phyloP scores from a whole-genome alignment of 1,139 yeast genomes.

The Wickerhamomyces sp. region DNA sequence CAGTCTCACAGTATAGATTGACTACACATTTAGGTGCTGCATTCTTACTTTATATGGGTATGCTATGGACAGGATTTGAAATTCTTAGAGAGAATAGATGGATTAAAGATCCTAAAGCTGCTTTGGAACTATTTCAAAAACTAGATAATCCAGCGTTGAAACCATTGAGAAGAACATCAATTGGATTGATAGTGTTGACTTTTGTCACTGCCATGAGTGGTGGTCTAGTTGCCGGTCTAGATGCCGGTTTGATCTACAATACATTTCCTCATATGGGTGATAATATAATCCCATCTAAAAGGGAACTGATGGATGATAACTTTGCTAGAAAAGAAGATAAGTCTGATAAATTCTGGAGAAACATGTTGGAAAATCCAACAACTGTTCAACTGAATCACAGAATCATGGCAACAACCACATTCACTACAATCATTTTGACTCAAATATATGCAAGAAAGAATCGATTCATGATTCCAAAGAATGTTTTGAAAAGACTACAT shows the following conservation, averaged over 20 bases:
- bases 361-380: slow-evolving; percentile 89
- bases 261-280: slow-evolving; percentile 96
- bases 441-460: slow-evolving; percentile 58
- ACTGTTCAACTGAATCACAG: slow-evolving; percentile 94
- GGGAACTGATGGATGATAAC: slow-evolving; percentile 74
- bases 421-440: slow-evolving; percentile 60
- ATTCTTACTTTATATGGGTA: slow-evolving; percentile 79
- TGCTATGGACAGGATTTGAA: slow-evolving; percentile 86
- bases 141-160: slow-evolving; percentile 56
- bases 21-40: slow-evolving; percentile 96
- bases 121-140: slow-evolving; percentile 44
- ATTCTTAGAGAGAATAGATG: slow-evolving; percentile 73
- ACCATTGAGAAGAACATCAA: slow-evolving; percentile 49
- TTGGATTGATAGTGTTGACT: slow-evolving; percentile 59
- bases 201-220: slow-evolving; percentile 94
- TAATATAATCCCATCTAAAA: slow-evolving; percentile 59
- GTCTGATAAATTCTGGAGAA: slow-evolving; percentile 85
- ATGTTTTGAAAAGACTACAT: slow-evolving; percentile 52
- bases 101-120: slow-evolving; percentile 52
- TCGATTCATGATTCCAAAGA: slow-evolving; percentile 59
- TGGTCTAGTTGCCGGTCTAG: slow-evolving; percentile 96
- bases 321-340: slow-evolving; percentile 63
- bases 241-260: slow-evolving; percentile 94
- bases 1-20: slow-evolving; percentile 92
- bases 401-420: slow-evolving; percentile 77